Percentiles rank a stretch among this genome's conserved stretches.
phyloP scores from a whole-genome alignment of 2,329 filamentous ascomycete genomes.

The Coniella lustricola region DNA sequence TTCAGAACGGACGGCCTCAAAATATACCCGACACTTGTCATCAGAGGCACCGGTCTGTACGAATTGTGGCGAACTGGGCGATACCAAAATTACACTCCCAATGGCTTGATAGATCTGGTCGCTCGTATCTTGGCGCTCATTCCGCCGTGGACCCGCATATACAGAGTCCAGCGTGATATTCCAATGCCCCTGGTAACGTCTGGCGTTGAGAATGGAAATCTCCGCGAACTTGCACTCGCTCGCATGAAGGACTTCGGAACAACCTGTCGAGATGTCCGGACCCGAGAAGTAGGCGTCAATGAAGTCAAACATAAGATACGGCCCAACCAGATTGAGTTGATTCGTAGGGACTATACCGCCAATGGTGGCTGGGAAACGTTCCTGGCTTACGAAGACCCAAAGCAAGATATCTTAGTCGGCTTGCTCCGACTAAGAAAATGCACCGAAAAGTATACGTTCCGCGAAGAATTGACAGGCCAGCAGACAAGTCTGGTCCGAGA shows the following conservation, averaged over 20 bases:
- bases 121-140: slow-evolving; percentile 93
- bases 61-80: slow-evolving; percentile 94
- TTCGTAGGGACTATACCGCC: slow-evolving; percentile 86
- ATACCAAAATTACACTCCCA: slow-evolving; percentile 98
- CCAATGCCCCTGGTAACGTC: slow-evolving; percentile 99
- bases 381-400: slow-evolving; percentile 93
- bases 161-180: slow-evolving; percentile 96
- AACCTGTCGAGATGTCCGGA: slow-evolving; percentile 90
- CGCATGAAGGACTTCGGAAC: slow-evolving; percentile 99
- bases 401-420: slow-evolving; percentile 95
- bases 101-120: slow-evolving; percentile 90
- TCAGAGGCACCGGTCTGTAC: slow-evolving; percentile 91
- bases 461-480: slow-evolving; percentile 77
- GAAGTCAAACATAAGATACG: slow-evolving; percentile 99
- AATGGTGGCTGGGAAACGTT: slow-evolving; percentile 99
- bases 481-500: slow-evolving; percentile 89
- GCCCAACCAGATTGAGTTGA: slow-evolving; percentile 90
- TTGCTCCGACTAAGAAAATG: slow-evolving; percentile 86
- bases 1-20: slow-evolving; percentile 97
- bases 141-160: slow-evolving; percentile 96
- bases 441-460: slow-evolving; percentile 83
- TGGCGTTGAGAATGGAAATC: slow-evolving; percentile 94
- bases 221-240: slow-evolving; percentile 87
- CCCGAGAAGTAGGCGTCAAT: slow-evolving; percentile 94
- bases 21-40: slow-evolving; percentile 96